Evolutionary conservation across 1,284 basidiomycete genomes (phyloP), one percentile per base, ranked within the genome.

Genomic region (Ustilago xerochloae): DNA sequence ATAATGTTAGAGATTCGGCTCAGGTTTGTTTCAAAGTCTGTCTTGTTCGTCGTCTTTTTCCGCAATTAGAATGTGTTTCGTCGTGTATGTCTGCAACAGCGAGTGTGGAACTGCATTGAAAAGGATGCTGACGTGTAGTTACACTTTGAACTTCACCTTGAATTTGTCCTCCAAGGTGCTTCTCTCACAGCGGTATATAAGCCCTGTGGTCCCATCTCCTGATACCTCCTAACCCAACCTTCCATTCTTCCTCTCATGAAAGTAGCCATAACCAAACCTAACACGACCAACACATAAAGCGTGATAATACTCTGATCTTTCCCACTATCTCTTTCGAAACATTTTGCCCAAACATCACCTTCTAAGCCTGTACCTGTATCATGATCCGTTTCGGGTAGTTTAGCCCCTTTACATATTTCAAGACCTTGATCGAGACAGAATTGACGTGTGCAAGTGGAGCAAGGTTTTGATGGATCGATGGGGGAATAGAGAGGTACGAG

Each of bases 301-400:
- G 75, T 63, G 6, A 84, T 81, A 24, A 83, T 81, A 18, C 62
- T 60, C 52, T 80, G 74, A 61, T 84, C 83, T 43, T 82, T 83
- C 28, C 64, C 64, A 2, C 75, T 76, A 59, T 83, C 81, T 12
- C 81, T 71, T 33, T 81, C 82, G 29, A 84, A 84, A 33, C 84
- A 84, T 48, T 78, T 80, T 3, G 83, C 81, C 82, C 81, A 83
- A 0, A 84, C 82, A 46, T 84, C 81, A 3, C 84, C 84, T 63
- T 84, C 84, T 35, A 76, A 78, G 0, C 84, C 84, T 1, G 84
- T 84, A 0, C 82, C 82, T 22, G 80, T 81, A 55, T 84, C 84
- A 51, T 75, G 72, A 47, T 83, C 80, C 1, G 75, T 67, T 29
- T 80, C 70, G 29, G 71, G 77, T 15, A 84, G 55, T 46, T 76